Conservation (phyloP, 2,329 filamentous ascomycete genomes). For the Calonectria honghensis region DNA sequence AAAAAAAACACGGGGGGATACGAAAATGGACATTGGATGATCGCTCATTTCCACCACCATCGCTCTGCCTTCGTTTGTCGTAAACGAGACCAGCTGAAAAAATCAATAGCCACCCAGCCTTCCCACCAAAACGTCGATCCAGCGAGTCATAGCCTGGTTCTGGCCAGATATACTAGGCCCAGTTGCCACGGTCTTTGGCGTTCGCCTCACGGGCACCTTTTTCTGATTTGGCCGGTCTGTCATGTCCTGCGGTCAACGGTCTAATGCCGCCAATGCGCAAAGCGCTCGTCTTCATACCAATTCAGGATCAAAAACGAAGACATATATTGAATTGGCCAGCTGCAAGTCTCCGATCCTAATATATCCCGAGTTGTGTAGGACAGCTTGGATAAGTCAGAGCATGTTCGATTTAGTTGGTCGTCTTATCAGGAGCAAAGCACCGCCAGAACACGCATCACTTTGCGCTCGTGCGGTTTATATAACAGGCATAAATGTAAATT, state of each 20-base stretch:
- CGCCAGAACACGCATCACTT: no score
- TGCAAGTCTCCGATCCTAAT: neutral
- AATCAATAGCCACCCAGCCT: neutral
- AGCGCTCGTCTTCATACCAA: neutral
- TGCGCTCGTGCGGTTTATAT: no score
- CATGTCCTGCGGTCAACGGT: neutral
- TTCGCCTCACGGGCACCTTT: neutral
- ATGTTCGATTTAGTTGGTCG: neutral
- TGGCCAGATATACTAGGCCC: neutral
- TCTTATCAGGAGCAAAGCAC: neutral
- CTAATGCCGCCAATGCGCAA: neutral
- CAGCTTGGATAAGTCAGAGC: neutral
- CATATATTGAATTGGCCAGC: neutral
- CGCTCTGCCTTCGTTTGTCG: neutral
- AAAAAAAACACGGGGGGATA: neutral
- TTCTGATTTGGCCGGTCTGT: neutral
- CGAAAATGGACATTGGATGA: neutral
- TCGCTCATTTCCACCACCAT: neutral
- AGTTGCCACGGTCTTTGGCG: neutral
- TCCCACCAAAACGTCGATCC: neutral
- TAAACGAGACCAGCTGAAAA: neutral
- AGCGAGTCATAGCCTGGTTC: constrained; percentile 2
- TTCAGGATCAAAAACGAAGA: neutral
- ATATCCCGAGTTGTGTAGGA: neutral
- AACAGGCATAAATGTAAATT: no score